Conservation (phyloP, 2,329 filamentous ascomycete species). For the Sclerotinia spermophila region DNA sequence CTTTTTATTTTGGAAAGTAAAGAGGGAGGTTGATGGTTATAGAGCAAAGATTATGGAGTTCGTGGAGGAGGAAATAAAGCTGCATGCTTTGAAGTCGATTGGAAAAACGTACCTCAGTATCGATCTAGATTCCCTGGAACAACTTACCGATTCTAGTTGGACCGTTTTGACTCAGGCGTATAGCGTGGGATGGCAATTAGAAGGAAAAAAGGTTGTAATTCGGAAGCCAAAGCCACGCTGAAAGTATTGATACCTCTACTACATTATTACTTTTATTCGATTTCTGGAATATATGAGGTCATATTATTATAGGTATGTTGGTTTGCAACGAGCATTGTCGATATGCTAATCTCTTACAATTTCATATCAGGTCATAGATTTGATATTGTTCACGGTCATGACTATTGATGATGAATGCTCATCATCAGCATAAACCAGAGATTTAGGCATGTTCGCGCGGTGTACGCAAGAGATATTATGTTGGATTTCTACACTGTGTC, state of each 20-base stretch:
- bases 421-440: neutral
- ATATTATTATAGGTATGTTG: conserved; percentile 13
- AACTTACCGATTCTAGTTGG: conserved; percentile 67
- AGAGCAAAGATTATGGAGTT: conserved; percentile 76
- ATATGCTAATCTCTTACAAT: neutral
- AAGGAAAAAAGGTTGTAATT: conserved; percentile 72
- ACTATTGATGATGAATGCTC: neutral
- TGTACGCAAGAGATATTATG: neutral
- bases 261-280: neutral
- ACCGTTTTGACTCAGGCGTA: conserved; percentile 61
- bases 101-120: conserved; percentile 76
- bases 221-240: conserved; percentile 52
- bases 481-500: neutral
- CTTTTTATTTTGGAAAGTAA: conserved; percentile 69
- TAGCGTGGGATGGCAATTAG: conserved; percentile 81
- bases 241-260: conserved; percentile 18
- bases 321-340: neutral
- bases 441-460: neutral
- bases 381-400: neutral
- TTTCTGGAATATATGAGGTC: neutral
- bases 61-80: conserved; percentile 69
- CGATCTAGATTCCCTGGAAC: conserved; percentile 66
- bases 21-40: conserved; percentile 73
- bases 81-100: conserved; percentile 81
- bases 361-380: neutral